Evolutionary conservation across 306 rosid genomes (phyloP).

Genomic region (Datisca glomerata): DNA sequence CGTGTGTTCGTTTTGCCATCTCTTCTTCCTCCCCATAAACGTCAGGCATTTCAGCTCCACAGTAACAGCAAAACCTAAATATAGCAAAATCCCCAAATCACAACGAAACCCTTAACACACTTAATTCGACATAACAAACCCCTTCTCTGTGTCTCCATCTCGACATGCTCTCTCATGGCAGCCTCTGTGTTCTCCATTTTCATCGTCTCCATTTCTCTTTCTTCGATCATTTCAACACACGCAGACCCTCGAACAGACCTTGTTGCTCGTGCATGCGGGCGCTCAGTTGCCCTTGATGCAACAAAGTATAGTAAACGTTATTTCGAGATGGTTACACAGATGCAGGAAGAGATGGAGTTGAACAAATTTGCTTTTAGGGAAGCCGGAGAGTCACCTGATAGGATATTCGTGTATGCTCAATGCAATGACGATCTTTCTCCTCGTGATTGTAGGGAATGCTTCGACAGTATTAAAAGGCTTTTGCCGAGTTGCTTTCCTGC

Average conservation of each 20-base stretch:
- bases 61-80: too few species aligned
- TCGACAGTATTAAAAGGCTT: background rate
- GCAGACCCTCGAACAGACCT: slow-evolving; percentile 5
- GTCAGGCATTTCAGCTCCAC: too few species aligned
- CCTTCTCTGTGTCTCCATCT: too few species aligned
- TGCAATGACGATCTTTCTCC: slow-evolving; percentile 20
- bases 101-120: too few species aligned
- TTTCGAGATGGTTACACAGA: background rate
- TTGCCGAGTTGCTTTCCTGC: slow-evolving; percentile 19
- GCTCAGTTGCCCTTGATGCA: background rate
- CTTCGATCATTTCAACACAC: background rate
- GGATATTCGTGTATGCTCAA: slow-evolving; percentile 17
- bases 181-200: slow-evolving; percentile 4
- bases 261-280: slow-evolving; percentile 14
- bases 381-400: slow-evolving; percentile 16
- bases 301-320: background rate
- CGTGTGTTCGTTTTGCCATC: too few species aligned
- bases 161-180: too few species aligned
- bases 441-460: slow-evolving; percentile 11
- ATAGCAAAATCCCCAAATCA: too few species aligned
- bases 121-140: too few species aligned
- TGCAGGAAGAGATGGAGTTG: slow-evolving; percentile 8
- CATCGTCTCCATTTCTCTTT: slow-evolving; percentile 2
- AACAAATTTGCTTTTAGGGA: slow-evolving; percentile 8
- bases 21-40: too few species aligned